Evolutionary conservation across 805 yeast genomes (phyloP).

Genomic region (Cyberlindnera lachancei): DNA sequence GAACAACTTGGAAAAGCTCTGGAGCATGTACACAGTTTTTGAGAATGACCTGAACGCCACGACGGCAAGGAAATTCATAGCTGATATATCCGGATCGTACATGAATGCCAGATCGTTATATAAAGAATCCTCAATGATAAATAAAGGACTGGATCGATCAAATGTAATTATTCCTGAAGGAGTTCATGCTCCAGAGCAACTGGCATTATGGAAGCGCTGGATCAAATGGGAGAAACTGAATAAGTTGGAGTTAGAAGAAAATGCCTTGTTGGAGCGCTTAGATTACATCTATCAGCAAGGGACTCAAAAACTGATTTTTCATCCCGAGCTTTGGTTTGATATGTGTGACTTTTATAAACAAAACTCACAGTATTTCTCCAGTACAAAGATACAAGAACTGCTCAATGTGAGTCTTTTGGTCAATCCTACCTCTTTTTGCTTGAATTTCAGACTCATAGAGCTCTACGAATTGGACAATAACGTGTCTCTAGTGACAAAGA

Average conservation of each 20-base stretch:
- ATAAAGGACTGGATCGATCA: slow-evolving; percentile 40
- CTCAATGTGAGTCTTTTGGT: slow-evolving; percentile 48
- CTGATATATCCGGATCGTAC: slow-evolving; percentile 75
- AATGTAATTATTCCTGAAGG: slow-evolving; percentile 24
- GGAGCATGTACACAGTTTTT: slow-evolving; percentile 79
- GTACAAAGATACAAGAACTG: slow-evolving; percentile 30
- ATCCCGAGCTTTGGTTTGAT: slow-evolving; percentile 74
- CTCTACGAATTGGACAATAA: slow-evolving; percentile 53
- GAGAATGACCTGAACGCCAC: slow-evolving; percentile 69
- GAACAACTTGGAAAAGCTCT: slow-evolving; percentile 61
- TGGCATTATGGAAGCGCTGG: slow-evolving; percentile 65
- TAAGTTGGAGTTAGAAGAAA: slow-evolving; percentile 51
- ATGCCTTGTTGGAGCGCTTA: slow-evolving; percentile 46
- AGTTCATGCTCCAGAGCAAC: slow-evolving; percentile 27
- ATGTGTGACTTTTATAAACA: slow-evolving; percentile 32
- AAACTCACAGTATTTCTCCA: slow-evolving; percentile 8
- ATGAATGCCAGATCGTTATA: slow-evolving; percentile 80
- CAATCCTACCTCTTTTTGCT: slow-evolving; percentile 63
- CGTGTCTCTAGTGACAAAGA: slow-evolving; percentile 39
- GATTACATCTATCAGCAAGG: slow-evolving; percentile 70
- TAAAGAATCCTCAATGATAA: slow-evolving; percentile 58
- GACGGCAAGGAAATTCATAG: slow-evolving; percentile 77
- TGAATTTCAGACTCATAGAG: slow-evolving; percentile 64
- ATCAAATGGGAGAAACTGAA: slow-evolving; percentile 72
- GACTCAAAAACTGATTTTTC: slow-evolving; percentile 49